Conservation (phyloP, 192 early-diverging fungal species). For the Rhizoclosmatium globosum region DNA sequence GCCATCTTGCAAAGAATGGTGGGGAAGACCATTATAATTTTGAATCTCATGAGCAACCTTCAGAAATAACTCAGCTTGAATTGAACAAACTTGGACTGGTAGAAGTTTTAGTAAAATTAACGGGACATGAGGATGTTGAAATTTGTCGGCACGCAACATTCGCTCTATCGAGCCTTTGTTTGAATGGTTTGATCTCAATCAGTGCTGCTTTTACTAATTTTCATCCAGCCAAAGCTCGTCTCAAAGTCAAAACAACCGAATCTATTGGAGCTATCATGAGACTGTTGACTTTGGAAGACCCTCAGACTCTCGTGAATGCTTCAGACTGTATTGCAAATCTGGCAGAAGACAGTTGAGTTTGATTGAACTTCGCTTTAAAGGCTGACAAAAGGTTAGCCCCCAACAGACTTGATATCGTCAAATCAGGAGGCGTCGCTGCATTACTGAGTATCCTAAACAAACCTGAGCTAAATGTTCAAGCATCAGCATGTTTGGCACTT, state of each 20-base stretch:
- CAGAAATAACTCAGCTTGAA: constrained; percentile 59
- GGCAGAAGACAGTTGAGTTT: constrained; percentile 59
- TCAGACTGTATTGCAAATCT: constrained; percentile 60
- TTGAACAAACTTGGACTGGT: constrained; percentile 53
- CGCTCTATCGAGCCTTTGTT: constrained; percentile 56
- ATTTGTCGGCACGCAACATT: constrained; percentile 47
- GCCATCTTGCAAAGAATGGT: constrained; percentile 57
- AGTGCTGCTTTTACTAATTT: constrained; percentile 1
- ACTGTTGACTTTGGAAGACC: constrained; percentile 51
- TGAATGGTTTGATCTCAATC: constrained; percentile 39
- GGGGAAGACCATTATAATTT: neutral
- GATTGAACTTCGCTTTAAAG: neutral
- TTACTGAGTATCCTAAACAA: constrained; percentile 33
- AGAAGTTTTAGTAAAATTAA: constrained; percentile 51
- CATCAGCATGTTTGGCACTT: constrained; percentile 38
- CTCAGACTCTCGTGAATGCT: constrained; percentile 53
- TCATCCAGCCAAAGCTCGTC: constrained; percentile 49
- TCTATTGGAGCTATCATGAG: constrained; percentile 44
- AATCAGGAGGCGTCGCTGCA: constrained; percentile 32
- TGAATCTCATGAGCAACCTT: neutral
- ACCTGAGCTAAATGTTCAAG: constrained; percentile 37
- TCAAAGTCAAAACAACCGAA: constrained; percentile 46
- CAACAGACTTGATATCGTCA: constrained; percentile 42
- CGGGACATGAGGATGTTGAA: constrained; percentile 56
- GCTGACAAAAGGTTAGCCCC: constrained; percentile 8